phyloP scores from a whole-genome alignment of 176 grass and related monocot genomes.

The Melocanna baccifera region DNA sequence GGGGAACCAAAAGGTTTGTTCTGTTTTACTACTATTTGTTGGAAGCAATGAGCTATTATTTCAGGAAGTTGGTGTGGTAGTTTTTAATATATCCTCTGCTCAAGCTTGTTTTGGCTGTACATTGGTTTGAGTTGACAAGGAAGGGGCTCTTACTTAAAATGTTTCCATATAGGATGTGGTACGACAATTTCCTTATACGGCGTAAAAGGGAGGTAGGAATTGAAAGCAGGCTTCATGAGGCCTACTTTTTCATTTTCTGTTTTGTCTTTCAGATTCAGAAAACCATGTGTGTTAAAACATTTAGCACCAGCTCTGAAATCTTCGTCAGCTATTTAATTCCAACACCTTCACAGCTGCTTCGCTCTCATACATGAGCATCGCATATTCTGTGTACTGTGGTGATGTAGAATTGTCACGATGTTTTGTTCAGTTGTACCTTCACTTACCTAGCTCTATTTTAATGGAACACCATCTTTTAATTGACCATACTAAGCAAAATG shows the following conservation, averaged over 20 bases:
- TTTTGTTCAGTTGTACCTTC: neutral
- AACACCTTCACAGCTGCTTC: neutral
- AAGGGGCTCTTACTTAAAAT: neutral
- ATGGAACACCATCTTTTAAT: neutral
- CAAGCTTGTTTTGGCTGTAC: conserved; percentile 28
- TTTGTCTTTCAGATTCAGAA: neutral
- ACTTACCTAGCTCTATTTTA: neutral
- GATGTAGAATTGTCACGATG: neutral
- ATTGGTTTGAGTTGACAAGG: neutral
- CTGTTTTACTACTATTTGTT: neutral
- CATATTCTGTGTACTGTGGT: neutral
- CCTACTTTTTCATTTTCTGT: neutral
- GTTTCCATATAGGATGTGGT: neutral
- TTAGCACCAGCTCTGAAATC: neutral
- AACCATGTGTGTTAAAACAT: neutral
- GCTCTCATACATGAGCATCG: neutral
- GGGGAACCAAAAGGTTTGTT: conserved; percentile 48
- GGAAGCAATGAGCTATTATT: neutral
- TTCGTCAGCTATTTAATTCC: neutral
- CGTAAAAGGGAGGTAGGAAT: neutral
- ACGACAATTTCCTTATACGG: conserved; percentile 1
- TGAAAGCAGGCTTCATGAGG: neutral
- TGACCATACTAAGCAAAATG: neutral
- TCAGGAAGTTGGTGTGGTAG: neutral
- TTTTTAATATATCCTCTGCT: neutral